Conservation (phyloP, 2,329 filamentous ascomycete genomes). For the Orbilia quercus region DNA sequence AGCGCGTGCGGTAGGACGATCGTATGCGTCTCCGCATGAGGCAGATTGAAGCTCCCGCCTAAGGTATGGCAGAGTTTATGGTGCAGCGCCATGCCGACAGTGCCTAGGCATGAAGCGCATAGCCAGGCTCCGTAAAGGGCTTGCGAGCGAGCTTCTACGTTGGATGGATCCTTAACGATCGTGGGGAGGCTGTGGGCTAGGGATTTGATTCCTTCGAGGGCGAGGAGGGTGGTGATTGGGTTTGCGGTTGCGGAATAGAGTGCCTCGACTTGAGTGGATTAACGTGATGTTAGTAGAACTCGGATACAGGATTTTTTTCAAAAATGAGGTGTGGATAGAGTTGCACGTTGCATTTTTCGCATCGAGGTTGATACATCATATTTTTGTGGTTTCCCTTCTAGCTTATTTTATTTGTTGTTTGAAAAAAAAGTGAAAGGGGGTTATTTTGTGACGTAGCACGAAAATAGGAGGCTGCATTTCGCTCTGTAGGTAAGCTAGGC, state of each 20-base stretch:
- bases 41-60: constrained; percentile 73
- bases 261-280: constrained; percentile 67
- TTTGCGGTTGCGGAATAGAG: constrained; percentile 73
- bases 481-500: neutral
- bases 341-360: constrained; percentile 43
- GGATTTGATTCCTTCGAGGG: constrained; percentile 69
- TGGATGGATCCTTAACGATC: constrained; percentile 66
- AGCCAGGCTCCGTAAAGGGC: constrained; percentile 75
- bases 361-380: constrained; percentile 22
- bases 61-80: constrained; percentile 76
- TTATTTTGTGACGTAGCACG: constrained; percentile 35
- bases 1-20: constrained; percentile 73
- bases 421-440: no score
- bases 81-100: constrained; percentile 73
- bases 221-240: constrained; percentile 71
- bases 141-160: constrained; percentile 66
- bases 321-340: constrained; percentile 19
- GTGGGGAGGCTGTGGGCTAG: constrained; percentile 69
- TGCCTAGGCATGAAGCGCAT: constrained; percentile 71
- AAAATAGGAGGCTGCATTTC: constrained; percentile 1
- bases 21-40: constrained; percentile 75
- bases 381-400: no score
- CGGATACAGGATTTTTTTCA: neutral
- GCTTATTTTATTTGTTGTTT: no score
- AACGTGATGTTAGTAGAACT: constrained; percentile 11